These are phyloP conservation scores for Phialophora macrospora DNA, from an alignment of 2,329 filamentous ascomycete genomes.

Conservation along the genomic window DNA sequence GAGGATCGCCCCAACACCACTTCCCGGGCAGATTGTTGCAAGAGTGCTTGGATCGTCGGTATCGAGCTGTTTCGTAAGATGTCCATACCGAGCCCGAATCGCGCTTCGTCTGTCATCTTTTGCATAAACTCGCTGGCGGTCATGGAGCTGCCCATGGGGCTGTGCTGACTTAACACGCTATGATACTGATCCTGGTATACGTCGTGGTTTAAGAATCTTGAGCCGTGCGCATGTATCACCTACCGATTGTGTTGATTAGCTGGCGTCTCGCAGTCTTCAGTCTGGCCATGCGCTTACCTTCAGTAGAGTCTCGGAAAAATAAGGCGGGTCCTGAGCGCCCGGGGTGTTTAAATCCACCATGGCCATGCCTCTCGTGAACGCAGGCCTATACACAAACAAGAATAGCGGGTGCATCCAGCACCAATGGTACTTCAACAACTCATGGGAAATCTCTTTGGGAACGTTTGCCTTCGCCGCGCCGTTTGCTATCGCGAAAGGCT, in stretches of 20 bases:
- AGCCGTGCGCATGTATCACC: conserved; percentile 37
- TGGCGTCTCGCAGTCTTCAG: neutral
- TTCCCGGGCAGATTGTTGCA: conserved; percentile 42
- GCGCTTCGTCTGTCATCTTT: conserved; percentile 38
- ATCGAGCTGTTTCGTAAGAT: conserved; percentile 40
- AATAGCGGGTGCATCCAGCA: conserved; percentile 43
- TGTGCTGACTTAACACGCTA: conserved; percentile 21
- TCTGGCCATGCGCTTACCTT: conserved; percentile 28
- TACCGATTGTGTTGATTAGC: conserved; percentile 15
- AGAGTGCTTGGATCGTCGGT: conserved; percentile 42
- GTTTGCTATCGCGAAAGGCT: conserved; percentile 37
- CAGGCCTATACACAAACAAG: conserved; percentile 42
- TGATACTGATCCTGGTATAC: conserved; percentile 37
- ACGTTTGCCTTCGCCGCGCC: conserved; percentile 38
- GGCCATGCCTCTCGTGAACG: conserved; percentile 40
- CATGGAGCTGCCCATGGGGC: conserved; percentile 18
- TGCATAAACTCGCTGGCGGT: conserved; percentile 35
- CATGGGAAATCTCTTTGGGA: conserved; percentile 38
- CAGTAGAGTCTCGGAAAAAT: conserved; percentile 40
- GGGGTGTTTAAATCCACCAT: conserved; percentile 33
- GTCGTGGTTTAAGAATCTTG: conserved; percentile 39
- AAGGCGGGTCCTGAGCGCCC: conserved; percentile 35
- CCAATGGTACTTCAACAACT: conserved; percentile 42
- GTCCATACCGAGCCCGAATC: conserved; percentile 41
- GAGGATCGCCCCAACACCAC: conserved; percentile 40